Evolutionary conservation across 1,284 basidiomycete genomes (phyloP).

Genomic region (Cryptococcus floricola): DNA sequence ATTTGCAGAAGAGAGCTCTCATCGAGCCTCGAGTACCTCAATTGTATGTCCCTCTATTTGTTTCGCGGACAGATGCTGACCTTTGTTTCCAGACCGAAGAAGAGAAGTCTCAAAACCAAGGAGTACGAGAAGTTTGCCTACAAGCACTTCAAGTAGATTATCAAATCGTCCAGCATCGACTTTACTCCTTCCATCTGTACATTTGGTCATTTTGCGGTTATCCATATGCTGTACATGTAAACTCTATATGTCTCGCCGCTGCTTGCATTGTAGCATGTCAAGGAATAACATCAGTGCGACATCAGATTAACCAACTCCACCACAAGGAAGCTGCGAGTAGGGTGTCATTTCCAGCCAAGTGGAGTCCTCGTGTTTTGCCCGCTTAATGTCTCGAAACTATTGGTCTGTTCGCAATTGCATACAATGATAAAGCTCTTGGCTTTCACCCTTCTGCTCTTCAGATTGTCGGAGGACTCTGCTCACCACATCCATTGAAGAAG

Average conservation of each 20-base stretch:
- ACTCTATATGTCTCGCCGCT: background rate
- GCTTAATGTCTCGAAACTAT: too few relatives aligned
- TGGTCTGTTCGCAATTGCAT: too few relatives aligned
- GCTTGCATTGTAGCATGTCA: background rate
- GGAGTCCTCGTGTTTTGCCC: too few relatives aligned
- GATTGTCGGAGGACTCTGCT: too few relatives aligned
- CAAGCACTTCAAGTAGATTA: conserved; percentile 63
- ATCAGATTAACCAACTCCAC: too few relatives aligned
- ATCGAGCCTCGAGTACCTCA: conserved; percentile 57
- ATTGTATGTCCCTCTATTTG: conserved; percentile 54
- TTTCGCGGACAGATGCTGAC: conserved; percentile 1
- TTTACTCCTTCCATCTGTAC: background rate
- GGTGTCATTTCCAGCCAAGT: too few relatives aligned
- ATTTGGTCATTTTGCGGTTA: background rate
- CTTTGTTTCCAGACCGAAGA: conserved; percentile 57
- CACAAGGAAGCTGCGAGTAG: too few relatives aligned
- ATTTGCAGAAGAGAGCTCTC: conserved; percentile 51
- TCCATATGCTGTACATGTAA: background rate
- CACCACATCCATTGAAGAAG: too few relatives aligned
- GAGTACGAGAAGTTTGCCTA: conserved; percentile 87
- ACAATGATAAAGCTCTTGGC: too few relatives aligned
- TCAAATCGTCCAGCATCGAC: background rate
- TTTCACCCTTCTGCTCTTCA: too few relatives aligned
- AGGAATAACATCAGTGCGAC: background rate
- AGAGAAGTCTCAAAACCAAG: conserved; percentile 58